Percentiles rank a stretch among this genome's conserved stretches.
Conservation (phyloP, 306 rosid genomes). For the Prunus kanzakura region DNA sequence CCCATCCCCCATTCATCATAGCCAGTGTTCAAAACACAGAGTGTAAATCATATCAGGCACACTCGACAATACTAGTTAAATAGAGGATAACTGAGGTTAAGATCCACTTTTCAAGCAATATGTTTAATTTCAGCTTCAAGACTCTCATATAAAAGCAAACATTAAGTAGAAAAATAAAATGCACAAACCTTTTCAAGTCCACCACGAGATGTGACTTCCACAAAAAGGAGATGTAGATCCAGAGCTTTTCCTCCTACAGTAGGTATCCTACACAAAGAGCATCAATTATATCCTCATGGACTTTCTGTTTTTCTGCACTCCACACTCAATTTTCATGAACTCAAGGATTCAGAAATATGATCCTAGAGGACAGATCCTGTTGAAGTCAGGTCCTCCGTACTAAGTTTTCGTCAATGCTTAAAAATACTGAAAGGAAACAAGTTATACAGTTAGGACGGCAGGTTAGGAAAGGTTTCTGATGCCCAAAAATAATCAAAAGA, state of each 20-base stretch:
- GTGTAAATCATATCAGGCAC: conserved; percentile 2
- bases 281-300: conserved; percentile 10
- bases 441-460: neutral
- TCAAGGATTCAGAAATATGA: neutral
- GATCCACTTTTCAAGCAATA: conserved; percentile 20
- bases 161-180: neutral
- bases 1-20: neutral
- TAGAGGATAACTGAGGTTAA: neutral
- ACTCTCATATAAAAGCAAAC: neutral
- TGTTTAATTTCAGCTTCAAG: neutral
- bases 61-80: neutral
- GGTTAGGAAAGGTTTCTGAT: neutral
- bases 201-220: conserved; percentile 79
- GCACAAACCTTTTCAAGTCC: conserved; percentile 73
- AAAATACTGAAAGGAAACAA: neutral
- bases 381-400: neutral
- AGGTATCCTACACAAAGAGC: conserved; percentile 49
- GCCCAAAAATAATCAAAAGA: neutral
- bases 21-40: neutral
- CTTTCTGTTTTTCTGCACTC: conserved; percentile 1
- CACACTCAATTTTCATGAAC: neutral
- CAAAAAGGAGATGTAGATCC: conserved; percentile 69
- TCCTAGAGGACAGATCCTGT: neutral
- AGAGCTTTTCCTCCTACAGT: conserved; percentile 70
- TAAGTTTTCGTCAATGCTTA: neutral